Base-by-base conservation (phyloP, 495 filamentous ascomycete species). In the Astrothelium macrocarpum region DNA sequence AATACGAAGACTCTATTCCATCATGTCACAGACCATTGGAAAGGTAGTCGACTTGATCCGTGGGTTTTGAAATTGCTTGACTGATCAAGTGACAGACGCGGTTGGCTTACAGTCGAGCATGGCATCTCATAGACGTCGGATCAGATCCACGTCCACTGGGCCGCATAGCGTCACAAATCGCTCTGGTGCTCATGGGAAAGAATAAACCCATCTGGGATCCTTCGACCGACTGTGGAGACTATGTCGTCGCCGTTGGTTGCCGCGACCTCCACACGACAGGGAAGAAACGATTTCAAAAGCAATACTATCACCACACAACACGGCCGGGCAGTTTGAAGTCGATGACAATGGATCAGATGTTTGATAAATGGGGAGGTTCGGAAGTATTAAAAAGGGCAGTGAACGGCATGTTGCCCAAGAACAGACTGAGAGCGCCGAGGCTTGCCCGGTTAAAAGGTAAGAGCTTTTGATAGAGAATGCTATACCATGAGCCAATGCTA, bases 151-250 rank as follows among this genome's bases (percentile, higher is more conserved):
- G 72, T 4, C 81, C 89, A 23, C 87, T 97, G 31, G 94, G 94
- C 62, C 91, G 94, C 18, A 81, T 99, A 32, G 94, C 94, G 60
- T 90, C 89, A 56, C 87, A 86, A 62, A 97, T 99, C 75, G 93
- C 94, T 68, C 81, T 88, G 65, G 80, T 88, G 64, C 86, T 99
- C 28, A 97, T 97, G 94, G 94, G 94, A 76, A 99, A 99, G 81
- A 87, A 97, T 82, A 99, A 99, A 77, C 94, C 94, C 16, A 97
- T 96, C 78, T 98, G 86, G 78, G 90, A 97, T 75, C 95, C 72
- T 23, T 84, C 87, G 64, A 96, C 94, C 62, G 94, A 98, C 81
- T 97, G 95, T 82, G 94, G 94, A 64, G 94, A 98, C 84, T 98
- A 98, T 75, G 93, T 98, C 4, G 94, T 98, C 0, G 93, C 92